Percentiles rank a stretch among this genome's conserved stretches.
Evolutionary conservation across 2,329 filamentous ascomycete genomes (phyloP).

Genomic region (Neodidymelliopsis sp.): DNA sequence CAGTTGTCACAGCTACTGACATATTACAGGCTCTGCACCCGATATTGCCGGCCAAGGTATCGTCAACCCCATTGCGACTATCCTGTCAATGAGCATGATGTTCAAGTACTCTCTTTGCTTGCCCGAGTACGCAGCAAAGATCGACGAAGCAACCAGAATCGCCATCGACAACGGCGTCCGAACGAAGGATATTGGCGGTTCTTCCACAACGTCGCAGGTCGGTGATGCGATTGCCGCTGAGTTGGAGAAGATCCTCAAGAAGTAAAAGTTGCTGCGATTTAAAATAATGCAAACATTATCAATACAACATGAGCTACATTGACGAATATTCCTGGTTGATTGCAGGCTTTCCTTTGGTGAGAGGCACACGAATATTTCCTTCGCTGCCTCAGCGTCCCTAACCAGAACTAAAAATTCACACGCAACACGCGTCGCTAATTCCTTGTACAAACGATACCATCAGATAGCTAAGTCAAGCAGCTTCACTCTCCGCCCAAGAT

Average conservation of each 20-base stretch:
- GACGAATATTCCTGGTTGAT: no score
- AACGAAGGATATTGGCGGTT: conserved; percentile 87
- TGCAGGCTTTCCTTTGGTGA: no score
- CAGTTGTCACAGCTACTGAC: conserved; percentile 19
- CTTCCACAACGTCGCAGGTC: conserved; percentile 75
- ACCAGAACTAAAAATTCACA: no score
- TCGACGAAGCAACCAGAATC: conserved; percentile 81
- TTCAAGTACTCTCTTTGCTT: conserved; percentile 89
- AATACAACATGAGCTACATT: no score
- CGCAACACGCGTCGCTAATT: no score
- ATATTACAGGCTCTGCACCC: conserved; percentile 75
- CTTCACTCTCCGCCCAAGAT: no score
- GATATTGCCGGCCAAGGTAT: conserved; percentile 93
- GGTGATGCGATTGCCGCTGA: conserved; percentile 82
- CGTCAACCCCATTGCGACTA: conserved; percentile 90
- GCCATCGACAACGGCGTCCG: conserved; percentile 80
- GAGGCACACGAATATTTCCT: no score
- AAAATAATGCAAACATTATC: not conserved
- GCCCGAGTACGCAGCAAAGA: conserved; percentile 75
- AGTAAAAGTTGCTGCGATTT: conserved; percentile 23
- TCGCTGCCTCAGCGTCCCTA: no score
- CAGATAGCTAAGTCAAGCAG: no score
- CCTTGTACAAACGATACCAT: no score
- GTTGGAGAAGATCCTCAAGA: conserved; percentile 70
- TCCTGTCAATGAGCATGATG: conserved; percentile 95